These are phyloP conservation scores for Neurospora sp. DNA, from an alignment of 495 filamentous ascomycete species.

Conservation along the genomic window DNA sequence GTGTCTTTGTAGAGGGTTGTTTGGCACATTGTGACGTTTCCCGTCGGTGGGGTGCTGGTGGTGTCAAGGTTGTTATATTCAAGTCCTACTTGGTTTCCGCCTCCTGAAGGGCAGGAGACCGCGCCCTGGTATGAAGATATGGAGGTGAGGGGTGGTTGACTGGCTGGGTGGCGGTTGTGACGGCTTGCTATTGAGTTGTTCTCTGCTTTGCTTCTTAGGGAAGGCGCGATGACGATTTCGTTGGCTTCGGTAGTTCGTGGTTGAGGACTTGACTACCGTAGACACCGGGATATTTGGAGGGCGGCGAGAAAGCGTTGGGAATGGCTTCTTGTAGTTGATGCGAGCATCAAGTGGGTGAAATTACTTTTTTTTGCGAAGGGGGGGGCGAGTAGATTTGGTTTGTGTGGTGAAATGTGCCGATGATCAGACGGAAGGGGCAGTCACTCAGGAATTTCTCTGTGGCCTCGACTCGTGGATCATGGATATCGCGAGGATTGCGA, in stretches of 20 bases:
- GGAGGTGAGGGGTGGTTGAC: neutral
- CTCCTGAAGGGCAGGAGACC: neutral
- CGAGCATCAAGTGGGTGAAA: neutral
- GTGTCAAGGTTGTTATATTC: neutral
- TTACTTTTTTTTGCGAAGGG: neutral
- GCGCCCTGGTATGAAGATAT: neutral
- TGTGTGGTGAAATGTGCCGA: neutral
- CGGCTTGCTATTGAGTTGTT: neutral
- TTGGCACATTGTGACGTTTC: constrained; percentile 15
- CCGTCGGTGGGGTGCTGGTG: neutral
- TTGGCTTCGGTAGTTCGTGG: neutral
- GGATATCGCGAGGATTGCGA: neutral
- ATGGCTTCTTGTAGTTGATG: neutral
- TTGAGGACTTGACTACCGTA: neutral
- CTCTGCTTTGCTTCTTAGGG: neutral
- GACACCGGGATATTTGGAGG: neutral
- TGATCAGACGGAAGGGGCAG: neutral
- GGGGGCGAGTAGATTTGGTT: neutral
- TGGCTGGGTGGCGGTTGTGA: neutral
- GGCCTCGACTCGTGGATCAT: neutral
- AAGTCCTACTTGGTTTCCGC: neutral
- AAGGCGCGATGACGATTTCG: neutral
- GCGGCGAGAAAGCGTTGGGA: neutral
- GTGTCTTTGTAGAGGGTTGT: constrained; percentile 23
- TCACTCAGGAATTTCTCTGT: neutral